A percentile compares a stretch with the other conserved stretches of the same genome.
phyloP scores from a whole-genome alignment of 1,284 basidiomycete species.

The Golubevia pallescens region DNA sequence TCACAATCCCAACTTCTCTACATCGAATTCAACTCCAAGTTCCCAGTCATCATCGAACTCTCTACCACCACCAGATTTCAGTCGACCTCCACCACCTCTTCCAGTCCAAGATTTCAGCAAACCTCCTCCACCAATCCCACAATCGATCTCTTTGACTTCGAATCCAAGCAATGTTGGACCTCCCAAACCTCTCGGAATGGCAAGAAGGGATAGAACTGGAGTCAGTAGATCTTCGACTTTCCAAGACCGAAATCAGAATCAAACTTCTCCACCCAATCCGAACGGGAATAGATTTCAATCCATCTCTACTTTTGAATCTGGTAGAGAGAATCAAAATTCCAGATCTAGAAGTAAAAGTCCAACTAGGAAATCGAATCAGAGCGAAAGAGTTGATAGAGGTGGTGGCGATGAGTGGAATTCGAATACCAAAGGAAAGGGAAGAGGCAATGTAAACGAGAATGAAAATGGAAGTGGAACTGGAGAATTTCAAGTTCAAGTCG shows the following conservation, averaged over 20 bases:
- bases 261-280: not conserved
- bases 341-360: too few species aligned
- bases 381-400: not conserved
- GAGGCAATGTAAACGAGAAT: not conserved
- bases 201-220: not conserved
- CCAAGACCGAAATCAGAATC: not conserved
- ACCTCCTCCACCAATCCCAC: not conserved
- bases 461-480: too few species aligned
- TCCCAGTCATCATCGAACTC: not conserved
- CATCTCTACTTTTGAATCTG: too few species aligned
- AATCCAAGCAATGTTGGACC: not conserved
- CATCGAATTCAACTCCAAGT: not conserved
- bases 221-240: not conserved
- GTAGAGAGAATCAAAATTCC: too few species aligned
- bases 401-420: not conserved
- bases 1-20: not conserved
- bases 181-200: not conserved
- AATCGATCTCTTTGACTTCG: not conserved
- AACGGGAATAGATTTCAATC: not conserved
- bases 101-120: not conserved
- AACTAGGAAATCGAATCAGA: not conserved
- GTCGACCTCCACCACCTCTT: not conserved
- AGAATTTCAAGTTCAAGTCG: too few species aligned
- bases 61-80: not conserved
- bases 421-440: not conserved